A percentile compares a stretch with the other conserved stretches of the same genome.
Conservation (phyloP, 768 basidiomycete genomes). For the Hortiboletus flavorubellus region DNA sequence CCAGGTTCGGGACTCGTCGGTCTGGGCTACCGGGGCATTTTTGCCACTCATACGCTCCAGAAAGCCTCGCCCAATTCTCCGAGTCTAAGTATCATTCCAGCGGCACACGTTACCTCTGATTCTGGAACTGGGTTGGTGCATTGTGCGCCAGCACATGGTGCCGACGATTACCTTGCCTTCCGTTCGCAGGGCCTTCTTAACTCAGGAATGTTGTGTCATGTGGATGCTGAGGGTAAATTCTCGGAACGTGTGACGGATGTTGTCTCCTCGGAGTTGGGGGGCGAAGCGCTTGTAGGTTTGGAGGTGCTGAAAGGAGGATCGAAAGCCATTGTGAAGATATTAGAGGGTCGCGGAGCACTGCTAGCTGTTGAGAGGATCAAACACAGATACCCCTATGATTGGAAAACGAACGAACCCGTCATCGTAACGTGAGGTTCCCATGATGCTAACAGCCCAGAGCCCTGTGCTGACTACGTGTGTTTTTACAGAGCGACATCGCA, state of each 20-base stretch:
- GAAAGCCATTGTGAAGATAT: conserved; percentile 57
- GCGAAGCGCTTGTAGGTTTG: conserved; percentile 59
- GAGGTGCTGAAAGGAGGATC: conserved; percentile 73
- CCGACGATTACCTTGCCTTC: conserved; percentile 86
- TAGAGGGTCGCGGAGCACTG: conserved; percentile 51
- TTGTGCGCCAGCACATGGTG: conserved; percentile 91
- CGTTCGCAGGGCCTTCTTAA: conserved; percentile 50
- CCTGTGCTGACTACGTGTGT: not conserved
- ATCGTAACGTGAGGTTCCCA: conserved; percentile 69
- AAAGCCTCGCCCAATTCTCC: not conserved
- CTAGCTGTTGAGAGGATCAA: conserved; percentile 67
- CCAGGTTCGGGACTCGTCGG: conserved; percentile 52
- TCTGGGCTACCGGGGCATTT: conserved; percentile 59
- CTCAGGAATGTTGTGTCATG: conserved; percentile 69
- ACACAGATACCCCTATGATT: conserved; percentile 95
- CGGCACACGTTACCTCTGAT: conserved; percentile 74
- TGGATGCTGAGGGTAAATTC: conserved; percentile 75
- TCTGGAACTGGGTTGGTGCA: conserved; percentile 97
- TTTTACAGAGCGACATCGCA: conserved; percentile 79
- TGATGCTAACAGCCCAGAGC: not conserved
- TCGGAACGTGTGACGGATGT: conserved; percentile 54
- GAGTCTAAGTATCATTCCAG: conserved; percentile 52
- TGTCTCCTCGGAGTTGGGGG: conserved; percentile 34
- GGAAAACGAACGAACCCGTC: conserved; percentile 91
- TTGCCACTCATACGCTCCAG: conserved; percentile 34